phyloP scores from a whole-genome alignment of 2,329 filamentous ascomycete genomes.

The Juglanconis juglandina region DNA sequence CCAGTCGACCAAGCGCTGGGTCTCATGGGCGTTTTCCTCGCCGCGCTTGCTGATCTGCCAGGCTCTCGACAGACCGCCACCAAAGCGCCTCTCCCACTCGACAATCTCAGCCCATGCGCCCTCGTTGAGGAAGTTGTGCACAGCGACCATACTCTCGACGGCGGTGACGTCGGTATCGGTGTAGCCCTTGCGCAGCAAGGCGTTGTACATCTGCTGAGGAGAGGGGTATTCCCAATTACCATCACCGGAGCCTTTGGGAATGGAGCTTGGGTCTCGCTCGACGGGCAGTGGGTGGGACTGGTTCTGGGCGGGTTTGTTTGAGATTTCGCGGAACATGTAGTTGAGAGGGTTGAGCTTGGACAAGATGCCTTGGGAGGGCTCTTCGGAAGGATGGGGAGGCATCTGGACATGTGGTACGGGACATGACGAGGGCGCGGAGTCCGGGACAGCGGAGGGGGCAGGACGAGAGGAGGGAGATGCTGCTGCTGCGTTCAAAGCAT shows the following conservation, averaged over 20 bases:
- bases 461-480: slow-evolving; percentile 25
- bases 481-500: slow-evolving; percentile 38
- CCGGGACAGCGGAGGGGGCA: slow-evolving; percentile 25
- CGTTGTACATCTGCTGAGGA: slow-evolving; percentile 99
- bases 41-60: slow-evolving; percentile 73
- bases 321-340: slow-evolving; percentile 89
- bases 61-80: slow-evolving; percentile 65
- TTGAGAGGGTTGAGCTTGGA: slow-evolving; percentile 70
- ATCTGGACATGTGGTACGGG: slow-evolving; percentile 42
- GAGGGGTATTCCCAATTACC: slow-evolving; percentile 97
- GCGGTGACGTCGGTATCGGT: slow-evolving; percentile 90
- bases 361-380: slow-evolving; percentile 40
- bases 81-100: slow-evolving; percentile 87
- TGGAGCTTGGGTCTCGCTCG: slow-evolving; percentile 79
- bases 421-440: slow-evolving; percentile 36
- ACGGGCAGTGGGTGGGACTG: slow-evolving; percentile 75
- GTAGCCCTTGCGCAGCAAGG: slow-evolving; percentile 91
- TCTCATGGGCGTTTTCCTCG: slow-evolving; percentile 55
- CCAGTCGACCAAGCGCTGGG: slow-evolving; percentile 36
- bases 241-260: slow-evolving; percentile 76
- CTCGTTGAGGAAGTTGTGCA: slow-evolving; percentile 98
- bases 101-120: slow-evolving; percentile 95
- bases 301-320: slow-evolving; percentile 70
- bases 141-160: slow-evolving; percentile 93
- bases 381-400: slow-evolving; percentile 16